These are phyloP conservation scores for Cutaneotrichosporon cutaneum DNA, from an alignment of 1,284 basidiomycete species.

Conservation along the genomic window DNA sequence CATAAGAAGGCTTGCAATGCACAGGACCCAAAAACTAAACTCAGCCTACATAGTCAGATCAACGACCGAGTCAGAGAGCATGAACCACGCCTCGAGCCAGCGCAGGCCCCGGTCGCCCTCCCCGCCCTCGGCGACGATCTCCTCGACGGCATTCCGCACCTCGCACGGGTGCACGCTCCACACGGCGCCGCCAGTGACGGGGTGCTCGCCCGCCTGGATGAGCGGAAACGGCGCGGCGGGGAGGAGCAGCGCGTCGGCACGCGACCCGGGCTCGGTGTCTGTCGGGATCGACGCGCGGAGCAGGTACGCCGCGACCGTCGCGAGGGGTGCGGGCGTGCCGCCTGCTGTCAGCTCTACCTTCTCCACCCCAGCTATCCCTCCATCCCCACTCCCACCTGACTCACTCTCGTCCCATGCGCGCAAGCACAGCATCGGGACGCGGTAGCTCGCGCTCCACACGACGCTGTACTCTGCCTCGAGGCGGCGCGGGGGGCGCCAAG, in stretches of 20 bases:
- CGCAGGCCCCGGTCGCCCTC: constrained; percentile 16
- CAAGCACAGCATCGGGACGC: constrained; percentile 37
- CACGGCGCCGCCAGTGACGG: constrained; percentile 30
- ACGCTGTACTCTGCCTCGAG: constrained; percentile 31
- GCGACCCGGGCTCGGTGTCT: background rate
- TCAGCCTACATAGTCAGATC: constrained; percentile 21
- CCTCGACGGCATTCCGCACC: constrained; percentile 31
- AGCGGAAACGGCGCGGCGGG: constrained; percentile 34
- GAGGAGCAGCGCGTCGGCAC: constrained; percentile 26
- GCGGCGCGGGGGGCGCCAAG: background rate
- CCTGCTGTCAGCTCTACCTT: constrained; percentile 17
- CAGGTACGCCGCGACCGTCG: constrained; percentile 13
- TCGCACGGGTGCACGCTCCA: constrained; percentile 42
- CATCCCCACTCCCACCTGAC: constrained; percentile 13
- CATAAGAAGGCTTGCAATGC: constrained; percentile 1
- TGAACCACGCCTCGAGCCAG: constrained; percentile 46
- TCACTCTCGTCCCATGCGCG: constrained; percentile 39
- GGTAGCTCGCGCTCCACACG: constrained; percentile 35
- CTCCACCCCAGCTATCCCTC: background rate
- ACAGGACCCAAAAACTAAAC: background rate
- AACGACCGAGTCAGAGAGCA: constrained; percentile 35
- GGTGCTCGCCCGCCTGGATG: constrained; percentile 36
- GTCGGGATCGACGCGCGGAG: constrained; percentile 9
- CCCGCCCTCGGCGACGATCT: constrained; percentile 24
- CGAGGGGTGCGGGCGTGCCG: constrained; percentile 30